These are phyloP conservation scores for Phytophthora cactorum DNA, from an alignment of 352 stramenopile species.

Conservation along the genomic window DNA sequence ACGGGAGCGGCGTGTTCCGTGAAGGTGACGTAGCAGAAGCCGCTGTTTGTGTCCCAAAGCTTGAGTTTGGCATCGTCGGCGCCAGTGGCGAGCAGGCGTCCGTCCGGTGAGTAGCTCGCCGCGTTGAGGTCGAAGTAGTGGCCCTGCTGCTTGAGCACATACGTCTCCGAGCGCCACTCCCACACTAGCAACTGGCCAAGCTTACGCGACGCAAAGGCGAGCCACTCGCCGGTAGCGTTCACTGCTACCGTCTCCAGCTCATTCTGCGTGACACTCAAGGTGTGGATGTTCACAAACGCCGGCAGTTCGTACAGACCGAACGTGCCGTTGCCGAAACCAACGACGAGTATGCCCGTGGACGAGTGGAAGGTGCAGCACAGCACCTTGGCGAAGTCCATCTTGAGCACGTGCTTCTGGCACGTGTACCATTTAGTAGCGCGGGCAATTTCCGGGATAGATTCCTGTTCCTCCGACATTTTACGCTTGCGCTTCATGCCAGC, in stretches of 20 bases:
- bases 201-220: slow-evolving; percentile 97
- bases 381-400: slow-evolving; percentile 92
- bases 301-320: slow-evolving; percentile 99
- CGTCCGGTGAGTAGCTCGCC: slow-evolving; percentile 98
- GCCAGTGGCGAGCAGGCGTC: slow-evolving; percentile 96
- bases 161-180: slow-evolving; percentile 99
- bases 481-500: slow-evolving; percentile 32
- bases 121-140: slow-evolving; percentile 98
- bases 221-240: slow-evolving; percentile 97
- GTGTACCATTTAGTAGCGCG: slow-evolving; percentile 86
- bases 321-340: slow-evolving; percentile 97
- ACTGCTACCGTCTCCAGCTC: slow-evolving; percentile 94
- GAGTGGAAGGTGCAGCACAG: slow-evolving; percentile 92
- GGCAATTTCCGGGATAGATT: slow-evolving; percentile 64
- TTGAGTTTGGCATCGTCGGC: slow-evolving; percentile 99
- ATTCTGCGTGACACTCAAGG: slow-evolving; percentile 92
- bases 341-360: slow-evolving; percentile 87
- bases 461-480: slow-evolving; percentile 29
- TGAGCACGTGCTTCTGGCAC: slow-evolving; percentile 88
- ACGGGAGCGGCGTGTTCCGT: slow-evolving; percentile 97
- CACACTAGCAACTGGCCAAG: slow-evolving; percentile 99
- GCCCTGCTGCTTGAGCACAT: slow-evolving; percentile 99
- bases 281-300: slow-evolving; percentile 97
- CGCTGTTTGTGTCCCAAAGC: slow-evolving; percentile 97
- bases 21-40: slow-evolving; percentile 99